Evolutionary conservation across 192 early-diverging fungal genomes (phyloP), one percentile per base, ranked within the genome.

Genomic region (Bifiguratus adelaidae): DNA sequence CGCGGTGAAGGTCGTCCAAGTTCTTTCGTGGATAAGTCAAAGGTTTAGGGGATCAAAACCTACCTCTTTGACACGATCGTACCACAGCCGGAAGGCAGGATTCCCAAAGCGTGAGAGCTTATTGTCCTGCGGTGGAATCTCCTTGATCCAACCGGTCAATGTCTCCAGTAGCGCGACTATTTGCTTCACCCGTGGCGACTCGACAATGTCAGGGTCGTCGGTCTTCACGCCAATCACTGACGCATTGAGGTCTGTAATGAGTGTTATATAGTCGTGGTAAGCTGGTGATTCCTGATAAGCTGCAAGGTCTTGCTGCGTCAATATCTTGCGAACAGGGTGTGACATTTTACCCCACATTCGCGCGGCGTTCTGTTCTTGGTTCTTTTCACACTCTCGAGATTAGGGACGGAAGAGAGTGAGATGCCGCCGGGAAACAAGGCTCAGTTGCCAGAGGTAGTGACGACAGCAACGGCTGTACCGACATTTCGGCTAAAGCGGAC

Each of bases 101-200:
- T 98, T 98, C 23, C 95, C 95, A 53, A 96, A 98, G 3, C 95
- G 73, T 47, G 83, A 77, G 47, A 80, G 81, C 43, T 72, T 68
- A 30, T 83, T 83, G 40, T 88, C 73, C 4, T 81, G 68, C 8
- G 93, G 88, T 30, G 73, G 71, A 8, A 88, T 85, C 15, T 82
- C 76, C 26, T 71, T 58, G 30, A 71, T 68, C 50, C 71, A 71
- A 9, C 73, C 47, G 24, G 74, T 67, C 9, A 92, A 50, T 0
- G 60, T 60, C 45, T 88, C 82, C n/a, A 96, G 61, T 1, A 86
- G 37, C 2, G 61, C 54, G 16, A 90, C 23, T 23, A 95, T 73
- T 13, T 68, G 60, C 30, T 62, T 48, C n/a, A 88, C 61, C 20
- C 74, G 74, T 47, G 65, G 68, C 27, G 81, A 76, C 32, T 75